phyloP scores from a whole-genome alignment of 192 early-diverging fungal species.

The Linnemannia schmuckeri region DNA sequence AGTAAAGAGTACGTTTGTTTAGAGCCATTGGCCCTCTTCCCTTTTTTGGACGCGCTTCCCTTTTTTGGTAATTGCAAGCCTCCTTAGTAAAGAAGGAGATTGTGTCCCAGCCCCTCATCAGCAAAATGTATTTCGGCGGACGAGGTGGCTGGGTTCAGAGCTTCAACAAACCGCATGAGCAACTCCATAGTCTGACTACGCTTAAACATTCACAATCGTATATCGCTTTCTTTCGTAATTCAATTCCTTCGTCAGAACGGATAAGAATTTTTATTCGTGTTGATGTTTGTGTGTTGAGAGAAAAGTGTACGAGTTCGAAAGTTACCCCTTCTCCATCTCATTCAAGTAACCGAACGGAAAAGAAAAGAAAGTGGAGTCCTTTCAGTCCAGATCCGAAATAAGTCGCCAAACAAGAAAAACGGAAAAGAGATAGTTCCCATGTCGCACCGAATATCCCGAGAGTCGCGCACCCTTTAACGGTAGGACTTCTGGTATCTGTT shows the following conservation, averaged over 20 bases:
- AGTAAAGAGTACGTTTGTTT: neutral
- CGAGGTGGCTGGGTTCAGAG: too few relatives aligned
- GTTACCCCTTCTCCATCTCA: conserved; percentile 16
- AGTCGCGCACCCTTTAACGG: conserved; percentile 51
- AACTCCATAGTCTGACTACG: neutral
- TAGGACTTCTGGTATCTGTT: conserved; percentile 59
- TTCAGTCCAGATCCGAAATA: conserved; percentile 13
- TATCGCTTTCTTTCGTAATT: neutral
- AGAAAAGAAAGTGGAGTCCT: neutral
- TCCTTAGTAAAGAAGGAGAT: too few relatives aligned
- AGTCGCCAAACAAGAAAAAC: conserved; percentile 23
- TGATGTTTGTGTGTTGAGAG: neutral
- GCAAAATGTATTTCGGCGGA: too few relatives aligned
- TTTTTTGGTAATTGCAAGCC: too few relatives aligned
- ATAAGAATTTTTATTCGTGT: conserved; percentile 25
- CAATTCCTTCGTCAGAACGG: conserved; percentile 25
- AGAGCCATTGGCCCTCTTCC: too few relatives aligned
- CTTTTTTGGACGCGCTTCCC: too few relatives aligned
- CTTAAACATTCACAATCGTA: neutral
- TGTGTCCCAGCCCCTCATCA: too few relatives aligned
- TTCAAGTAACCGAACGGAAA: neutral
- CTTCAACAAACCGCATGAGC: too few relatives aligned
- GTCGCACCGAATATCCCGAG: conserved; percentile 39
- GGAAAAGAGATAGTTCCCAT: conserved; percentile 1
- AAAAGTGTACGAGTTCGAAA: conserved; percentile 4